phyloP scores from a whole-genome alignment of 1,139 yeast species.

The Protomyces gravidus region DNA sequence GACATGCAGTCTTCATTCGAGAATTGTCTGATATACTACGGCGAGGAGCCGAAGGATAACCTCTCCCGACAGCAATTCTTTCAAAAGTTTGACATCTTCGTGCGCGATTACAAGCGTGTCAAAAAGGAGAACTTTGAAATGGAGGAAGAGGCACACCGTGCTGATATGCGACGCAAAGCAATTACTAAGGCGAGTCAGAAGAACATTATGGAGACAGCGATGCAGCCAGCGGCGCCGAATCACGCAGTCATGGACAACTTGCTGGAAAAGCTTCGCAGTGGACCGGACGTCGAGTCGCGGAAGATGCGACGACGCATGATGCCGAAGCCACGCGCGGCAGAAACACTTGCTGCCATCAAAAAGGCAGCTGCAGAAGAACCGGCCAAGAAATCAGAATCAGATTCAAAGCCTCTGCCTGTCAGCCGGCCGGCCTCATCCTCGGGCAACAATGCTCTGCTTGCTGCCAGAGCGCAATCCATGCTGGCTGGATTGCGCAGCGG shows the following conservation, averaged over 20 bases:
- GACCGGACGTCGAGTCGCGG: slow-evolving; percentile 50
- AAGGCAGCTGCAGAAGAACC: slow-evolving; percentile 10
- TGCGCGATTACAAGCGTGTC: slow-evolving; percentile 69
- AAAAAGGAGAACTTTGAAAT: slow-evolving; percentile 68
- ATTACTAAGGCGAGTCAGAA: slow-evolving; percentile 32
- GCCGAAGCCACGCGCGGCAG: slow-evolving; percentile 14
- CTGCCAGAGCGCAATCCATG: slow-evolving; percentile 31
- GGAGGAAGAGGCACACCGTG: slow-evolving; percentile 66
- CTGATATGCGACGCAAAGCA: slow-evolving; percentile 61
- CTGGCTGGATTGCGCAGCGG: slow-evolving; percentile 30
- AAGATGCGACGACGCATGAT: slow-evolving; percentile 21
- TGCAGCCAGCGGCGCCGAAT: slow-evolving; percentile 38
- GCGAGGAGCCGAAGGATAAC: slow-evolving; percentile 66
- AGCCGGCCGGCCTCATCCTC: slow-evolving; percentile 10
- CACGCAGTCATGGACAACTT: slow-evolving; percentile 63
- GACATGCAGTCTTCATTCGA: slow-evolving; percentile 54
- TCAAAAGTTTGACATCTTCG: slow-evolving; percentile 65
- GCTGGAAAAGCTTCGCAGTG: slow-evolving; percentile 66
- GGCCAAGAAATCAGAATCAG: not conserved
- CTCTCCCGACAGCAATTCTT: slow-evolving; percentile 65
- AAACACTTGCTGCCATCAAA: slow-evolving; percentile 1
- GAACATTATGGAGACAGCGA: slow-evolving; percentile 36
- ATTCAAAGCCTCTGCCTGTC: slow-evolving; percentile 2
- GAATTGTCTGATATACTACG: slow-evolving; percentile 69
- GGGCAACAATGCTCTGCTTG: slow-evolving; percentile 26